Evolutionary conservation across 495 filamentous ascomycete genomes (phyloP).

Genomic region (Hyaloscypha finlandica): DNA sequence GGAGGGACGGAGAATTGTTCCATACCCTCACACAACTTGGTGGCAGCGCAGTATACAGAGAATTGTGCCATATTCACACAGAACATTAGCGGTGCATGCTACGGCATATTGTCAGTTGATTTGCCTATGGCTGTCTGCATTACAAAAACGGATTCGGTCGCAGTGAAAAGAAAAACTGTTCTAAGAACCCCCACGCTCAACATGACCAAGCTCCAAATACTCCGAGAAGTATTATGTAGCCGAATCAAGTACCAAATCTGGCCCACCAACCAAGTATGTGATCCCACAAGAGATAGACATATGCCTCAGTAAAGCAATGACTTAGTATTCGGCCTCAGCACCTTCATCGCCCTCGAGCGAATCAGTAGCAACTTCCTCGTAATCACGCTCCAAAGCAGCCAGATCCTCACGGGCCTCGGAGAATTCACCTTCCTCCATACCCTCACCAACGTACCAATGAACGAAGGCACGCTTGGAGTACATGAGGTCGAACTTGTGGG

Average conservation of each 20-base stretch:
- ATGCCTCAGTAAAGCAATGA: slow-evolving; percentile 16
- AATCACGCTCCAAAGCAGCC: slow-evolving; percentile 96
- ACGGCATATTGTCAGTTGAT: slow-evolving; percentile 15
- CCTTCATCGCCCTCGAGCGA: slow-evolving; percentile 88
- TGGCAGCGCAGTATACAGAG: no score
- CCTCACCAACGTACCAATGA: slow-evolving; percentile 99
- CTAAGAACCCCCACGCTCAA: slow-evolving; percentile 29
- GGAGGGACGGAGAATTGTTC: neutral
- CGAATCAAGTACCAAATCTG: slow-evolving; percentile 31
- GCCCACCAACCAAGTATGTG: slow-evolving; percentile 34
- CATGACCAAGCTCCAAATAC: slow-evolving; percentile 29
- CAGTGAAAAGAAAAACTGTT: slow-evolving; percentile 27
- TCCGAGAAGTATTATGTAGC: slow-evolving; percentile 30
- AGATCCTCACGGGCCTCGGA: slow-evolving; percentile 98
- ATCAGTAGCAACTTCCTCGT: slow-evolving; percentile 98
- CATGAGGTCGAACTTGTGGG: slow-evolving; percentile 99
- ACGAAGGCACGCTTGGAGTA: slow-evolving; percentile 99
- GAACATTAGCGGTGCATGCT: neutral
- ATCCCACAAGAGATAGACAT: slow-evolving; percentile 31
- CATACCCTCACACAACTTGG: no score
- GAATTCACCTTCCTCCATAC: slow-evolving; percentile 99
- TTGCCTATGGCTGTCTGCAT: slow-evolving; percentile 14
- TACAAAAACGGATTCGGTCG: slow-evolving; percentile 29
- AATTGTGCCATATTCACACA: neutral
- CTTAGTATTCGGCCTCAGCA: slow-evolving; percentile 94